phyloP scores from a whole-genome alignment of 192 early-diverging fungal genomes.

The Entophlyctis helioformis region DNA sequence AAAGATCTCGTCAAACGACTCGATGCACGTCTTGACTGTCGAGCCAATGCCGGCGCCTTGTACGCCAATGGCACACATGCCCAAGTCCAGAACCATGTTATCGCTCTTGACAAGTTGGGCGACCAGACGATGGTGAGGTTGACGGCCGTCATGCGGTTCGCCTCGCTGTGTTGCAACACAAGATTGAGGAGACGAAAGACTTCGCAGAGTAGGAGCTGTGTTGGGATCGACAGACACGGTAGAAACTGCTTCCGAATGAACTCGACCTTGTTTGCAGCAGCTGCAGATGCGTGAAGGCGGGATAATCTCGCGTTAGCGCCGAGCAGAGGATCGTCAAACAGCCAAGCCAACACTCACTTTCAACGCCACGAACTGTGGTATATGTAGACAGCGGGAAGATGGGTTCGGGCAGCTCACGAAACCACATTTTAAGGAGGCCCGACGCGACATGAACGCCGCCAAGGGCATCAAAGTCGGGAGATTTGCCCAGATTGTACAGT shows the following conservation, averaged over 20 bases:
- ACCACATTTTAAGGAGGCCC: constrained; percentile 70
- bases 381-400: constrained; percentile 56
- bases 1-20: constrained; percentile 21
- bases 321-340: no score
- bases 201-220: constrained; percentile 20
- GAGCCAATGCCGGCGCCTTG: constrained; percentile 23
- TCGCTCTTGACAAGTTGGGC: constrained; percentile 63
- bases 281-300: no score
- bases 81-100: constrained; percentile 28
- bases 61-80: constrained; percentile 27
- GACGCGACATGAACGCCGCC: constrained; percentile 71
- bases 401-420: constrained; percentile 68
- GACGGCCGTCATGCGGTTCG: constrained; percentile 73
- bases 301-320: no score
- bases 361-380: constrained; percentile 37
- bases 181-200: constrained; percentile 61
- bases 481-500: constrained; percentile 27
- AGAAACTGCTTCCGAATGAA: constrained; percentile 14
- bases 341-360: no score
- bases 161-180: constrained; percentile 48
- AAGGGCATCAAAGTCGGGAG: constrained; percentile 3
- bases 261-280: constrained; percentile 4
- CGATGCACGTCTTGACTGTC: constrained; percentile 21
- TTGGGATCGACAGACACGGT: constrained; percentile 16
- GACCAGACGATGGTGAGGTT: constrained; percentile 79